phyloP scores from a whole-genome alignment of 225 moss, liverwort and hornwort species.

The Physcomitrellopsis africana region DNA sequence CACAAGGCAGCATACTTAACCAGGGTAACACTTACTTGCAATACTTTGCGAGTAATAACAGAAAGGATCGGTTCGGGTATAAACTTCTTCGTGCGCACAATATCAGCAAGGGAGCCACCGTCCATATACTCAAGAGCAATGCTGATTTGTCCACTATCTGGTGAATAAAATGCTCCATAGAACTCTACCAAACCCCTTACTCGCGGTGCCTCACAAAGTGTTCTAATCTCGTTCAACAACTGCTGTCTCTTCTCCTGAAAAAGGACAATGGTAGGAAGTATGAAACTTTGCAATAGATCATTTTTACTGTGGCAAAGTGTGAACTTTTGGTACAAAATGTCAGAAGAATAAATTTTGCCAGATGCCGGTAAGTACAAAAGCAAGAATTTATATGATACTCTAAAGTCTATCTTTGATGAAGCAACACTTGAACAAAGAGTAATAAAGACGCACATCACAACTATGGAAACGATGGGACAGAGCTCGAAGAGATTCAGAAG shows the following conservation, averaged over 20 bases:
- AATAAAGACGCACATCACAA: not conserved
- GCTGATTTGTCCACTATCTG: conserved; percentile 98
- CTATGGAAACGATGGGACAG: not conserved
- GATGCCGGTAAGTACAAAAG: not conserved
- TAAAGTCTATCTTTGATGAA: not conserved
- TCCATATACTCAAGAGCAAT: conserved; percentile 99
- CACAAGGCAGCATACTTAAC: too few species aligned
- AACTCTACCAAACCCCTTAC: conserved; percentile 95
- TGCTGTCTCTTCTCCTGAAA: conserved; percentile 97
- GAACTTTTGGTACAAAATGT: not conserved
- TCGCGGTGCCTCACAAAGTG: conserved; percentile 92
- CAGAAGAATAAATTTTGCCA: not conserved
- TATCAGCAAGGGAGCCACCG: conserved; percentile 95
- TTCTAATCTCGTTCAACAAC: conserved; percentile 96
- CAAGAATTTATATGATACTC: conserved; percentile 1
- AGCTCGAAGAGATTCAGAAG: conserved; percentile 27
- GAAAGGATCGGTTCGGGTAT: conserved; percentile 98
- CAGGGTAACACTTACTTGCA: conserved; percentile 49
- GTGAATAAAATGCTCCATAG: conserved; percentile 98
- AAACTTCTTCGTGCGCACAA: conserved; percentile 94
- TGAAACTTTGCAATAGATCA: conserved; percentile 27
- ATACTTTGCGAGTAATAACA: conserved; percentile 92
- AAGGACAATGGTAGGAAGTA: conserved; percentile 17
- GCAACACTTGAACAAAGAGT: not conserved
- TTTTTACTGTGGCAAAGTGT: conserved; percentile 2